Evolutionary conservation across 2,329 filamentous ascomycete genomes (phyloP), one percentile per base, ranked within the genome.

Genomic region (Monilinia fructicola): DNA sequence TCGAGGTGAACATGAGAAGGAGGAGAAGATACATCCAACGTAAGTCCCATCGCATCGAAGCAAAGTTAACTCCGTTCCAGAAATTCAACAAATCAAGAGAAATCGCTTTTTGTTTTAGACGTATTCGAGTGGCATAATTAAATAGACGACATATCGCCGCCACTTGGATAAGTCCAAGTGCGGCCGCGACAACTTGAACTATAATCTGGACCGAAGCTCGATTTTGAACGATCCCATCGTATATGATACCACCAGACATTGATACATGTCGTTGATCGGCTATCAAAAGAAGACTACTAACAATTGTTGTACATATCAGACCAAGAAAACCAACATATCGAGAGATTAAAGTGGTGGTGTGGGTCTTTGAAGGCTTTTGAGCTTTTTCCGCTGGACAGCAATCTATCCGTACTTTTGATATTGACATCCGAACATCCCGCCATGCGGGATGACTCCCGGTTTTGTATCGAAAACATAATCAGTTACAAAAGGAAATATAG

Each of bases 111-210:
- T 35, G 5, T 16, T 16, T 35, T 6, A 69, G 35, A 12, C 56
- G 56, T 21, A 67, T 44, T 16, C 66, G 56, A n/a, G 63, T 64
- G 9, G 62, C 50, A 44, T 64, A 66, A 26, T 64, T 69, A 40
- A 61, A 46, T 9, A 69, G 54, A 12, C 55, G 52, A n/a, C 67
- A 66, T 9, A 69, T n/a, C 3, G 64, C 55, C 10, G 55, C 42
- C 2, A 61, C 48, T 44, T 69, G 64, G 2, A 67, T 10, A 9
- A 68, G 16, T 0, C 59, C 66, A 38, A 68, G 54, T 18, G 21
- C 23, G 40, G 23, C 68, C 11, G 67, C 52, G n/a, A 65, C 21
- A 11, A 69, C 18, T 42, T 69, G 68, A 26, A 68, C 58, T 56
- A 42, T 26, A 2, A 68, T 40, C 48, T 69, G 68, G 10, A 64